phyloP scores from a whole-genome alignment of 108 stramenopile genomes.

The Skeletonema menzelii region DNA sequence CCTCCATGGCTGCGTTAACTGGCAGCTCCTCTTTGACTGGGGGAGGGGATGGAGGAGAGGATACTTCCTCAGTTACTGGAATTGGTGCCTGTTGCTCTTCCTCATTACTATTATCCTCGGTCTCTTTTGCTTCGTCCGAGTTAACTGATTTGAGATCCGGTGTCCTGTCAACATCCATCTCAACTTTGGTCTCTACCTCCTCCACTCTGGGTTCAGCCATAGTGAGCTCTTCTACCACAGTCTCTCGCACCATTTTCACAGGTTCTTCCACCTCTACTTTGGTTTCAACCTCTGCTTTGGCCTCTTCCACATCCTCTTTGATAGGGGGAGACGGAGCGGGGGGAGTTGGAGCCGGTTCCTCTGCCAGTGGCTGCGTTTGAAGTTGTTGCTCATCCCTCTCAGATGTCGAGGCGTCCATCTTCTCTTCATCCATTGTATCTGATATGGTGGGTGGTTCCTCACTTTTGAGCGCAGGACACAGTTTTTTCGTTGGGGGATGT shows the following conservation, averaged over 20 bases:
- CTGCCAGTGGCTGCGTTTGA: neutral
- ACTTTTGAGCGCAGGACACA: neutral
- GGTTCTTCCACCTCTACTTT: neutral
- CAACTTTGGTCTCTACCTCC: neutral
- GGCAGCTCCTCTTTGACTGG: neutral
- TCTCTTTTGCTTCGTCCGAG: neutral
- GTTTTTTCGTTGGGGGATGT: slow-evolving; percentile 1
- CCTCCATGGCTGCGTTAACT: neutral
- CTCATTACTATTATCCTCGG: neutral
- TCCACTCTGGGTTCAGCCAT: neutral
- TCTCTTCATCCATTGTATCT: slow-evolving; percentile 2
- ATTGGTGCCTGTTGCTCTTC: neutral
- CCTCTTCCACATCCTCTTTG: neutral
- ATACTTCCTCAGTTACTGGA: neutral
- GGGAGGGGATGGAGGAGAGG: neutral
- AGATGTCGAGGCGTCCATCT: neutral
- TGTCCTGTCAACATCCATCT: neutral
- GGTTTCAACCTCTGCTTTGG: neutral
- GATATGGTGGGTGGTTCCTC: neutral
- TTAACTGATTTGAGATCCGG: slow-evolving; percentile 1
- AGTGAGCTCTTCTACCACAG: neutral
- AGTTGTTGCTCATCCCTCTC: neutral
- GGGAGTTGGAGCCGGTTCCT: neutral
- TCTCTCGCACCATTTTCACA: neutral
- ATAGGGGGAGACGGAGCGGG: neutral